Conservation (phyloP, 1,284 basidiomycete genomes). For the Boletus albobrunnescens region DNA sequence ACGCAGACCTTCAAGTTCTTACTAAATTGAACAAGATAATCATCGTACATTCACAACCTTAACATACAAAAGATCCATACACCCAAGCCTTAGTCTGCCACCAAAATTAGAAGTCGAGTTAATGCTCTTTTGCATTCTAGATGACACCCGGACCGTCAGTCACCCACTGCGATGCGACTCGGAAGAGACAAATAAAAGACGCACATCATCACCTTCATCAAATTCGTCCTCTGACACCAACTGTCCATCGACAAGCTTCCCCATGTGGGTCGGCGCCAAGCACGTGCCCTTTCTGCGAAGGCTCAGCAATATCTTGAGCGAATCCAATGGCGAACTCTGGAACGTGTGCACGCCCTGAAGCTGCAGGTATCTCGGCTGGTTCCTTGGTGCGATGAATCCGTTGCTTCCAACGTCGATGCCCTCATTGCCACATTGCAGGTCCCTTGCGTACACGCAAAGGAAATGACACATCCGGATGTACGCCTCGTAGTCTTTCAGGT, state of each 20-base stretch:
- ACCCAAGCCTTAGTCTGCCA: too few species aligned
- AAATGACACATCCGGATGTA: slow-evolving; percentile 37
- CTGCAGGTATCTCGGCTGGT: slow-evolving; percentile 16
- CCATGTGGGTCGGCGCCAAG: slow-evolving; percentile 40
- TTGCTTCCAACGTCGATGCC: slow-evolving; percentile 26
- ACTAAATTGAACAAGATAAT: too few species aligned
- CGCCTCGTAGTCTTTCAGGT: slow-evolving; percentile 26
- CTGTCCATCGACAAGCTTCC: slow-evolving; percentile 38
- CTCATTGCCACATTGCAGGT: slow-evolving; percentile 8
- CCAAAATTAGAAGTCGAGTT: too few species aligned
- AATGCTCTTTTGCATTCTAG: too few species aligned
- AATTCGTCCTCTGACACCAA: slow-evolving; percentile 31
- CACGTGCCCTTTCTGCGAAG: slow-evolving; percentile 42
- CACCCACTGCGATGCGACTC: too few species aligned
- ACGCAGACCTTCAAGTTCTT: too few species aligned
- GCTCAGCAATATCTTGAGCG: slow-evolving; percentile 35
- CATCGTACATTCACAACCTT: too few species aligned
- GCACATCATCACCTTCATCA: slow-evolving; percentile 2
- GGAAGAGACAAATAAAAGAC: not conserved
- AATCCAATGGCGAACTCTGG: slow-evolving; percentile 7
- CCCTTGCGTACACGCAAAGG: slow-evolving; percentile 35
- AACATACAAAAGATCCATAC: too few species aligned
- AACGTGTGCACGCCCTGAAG: slow-evolving; percentile 25
- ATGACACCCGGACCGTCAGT: too few species aligned
- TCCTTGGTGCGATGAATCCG: slow-evolving; percentile 34